Base-by-base conservation (phyloP, 257 asterid genomes). In the Fraxinus quadrangulata region DNA sequence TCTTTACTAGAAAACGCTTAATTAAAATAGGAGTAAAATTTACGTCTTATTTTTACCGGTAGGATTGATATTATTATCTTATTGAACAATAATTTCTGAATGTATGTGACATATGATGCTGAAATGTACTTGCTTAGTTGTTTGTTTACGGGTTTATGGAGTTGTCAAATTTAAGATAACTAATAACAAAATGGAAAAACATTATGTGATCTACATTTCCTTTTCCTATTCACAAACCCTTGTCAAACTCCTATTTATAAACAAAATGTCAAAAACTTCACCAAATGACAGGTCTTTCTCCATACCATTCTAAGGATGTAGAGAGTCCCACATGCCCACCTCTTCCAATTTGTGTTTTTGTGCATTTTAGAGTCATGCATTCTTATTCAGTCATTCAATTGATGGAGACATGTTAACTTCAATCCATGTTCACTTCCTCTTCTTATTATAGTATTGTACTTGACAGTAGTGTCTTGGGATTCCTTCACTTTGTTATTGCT, bases 161-260 rank as follows among this genome's bases (percentile, higher is more conserved):
- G 33, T 24, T 24, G 19, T 63, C 19, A 63, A 63, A 8, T 63
- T 63, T 63, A 10, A 63, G 36, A 42, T 11, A 24, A 1, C 19
- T 63, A 63, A 26, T 63, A 63, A 63, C 33, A 63, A 63, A 63
- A 61, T 61, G 68, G 68, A 61, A 61, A 61, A 61, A 61, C 68
- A 61, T 24, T 61, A 23, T 9, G 68, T 23, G 5, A 24, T 23
- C 33, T 10, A 31, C 14, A 26, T 24, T 63, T 63, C 17, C 34
- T 26, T 63, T 63, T 26, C 34, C 19, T 26, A 63, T 26, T 63
- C 69, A 24, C 69, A 63, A 63, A n/a, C 8, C 69, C 69, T 24
- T 63, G 26, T 63, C 69, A 63, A 63, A 63, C 9, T 14, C 1
- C 69, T 63, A 63, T 63, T 63, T 26, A 63, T 31, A 63, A 26